A percentile compares a stretch with the other conserved stretches of the same genome.
Evolutionary conservation across 2,329 filamentous ascomycete genomes (phyloP).

Genomic region (Coniochaeta pulveracea): DNA sequence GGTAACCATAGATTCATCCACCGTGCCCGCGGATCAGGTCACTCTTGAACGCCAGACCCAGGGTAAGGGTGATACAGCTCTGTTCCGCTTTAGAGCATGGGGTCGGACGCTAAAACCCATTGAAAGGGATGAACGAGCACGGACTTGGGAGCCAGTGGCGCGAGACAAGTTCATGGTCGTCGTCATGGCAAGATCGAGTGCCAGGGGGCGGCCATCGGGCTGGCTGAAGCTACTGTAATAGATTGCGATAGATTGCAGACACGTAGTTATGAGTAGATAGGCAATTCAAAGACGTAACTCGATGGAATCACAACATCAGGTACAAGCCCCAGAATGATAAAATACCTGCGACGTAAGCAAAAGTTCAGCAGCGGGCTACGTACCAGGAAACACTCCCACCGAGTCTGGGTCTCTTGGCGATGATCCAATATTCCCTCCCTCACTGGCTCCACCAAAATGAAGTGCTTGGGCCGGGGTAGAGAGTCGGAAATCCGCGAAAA

Average conservation of each 20-base stretch:
- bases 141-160: conserved; percentile 8
- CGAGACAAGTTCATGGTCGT: conserved; percentile 11
- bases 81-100: conserved; percentile 5
- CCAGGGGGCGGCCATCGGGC: background rate
- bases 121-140: conserved; percentile 6
- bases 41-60: conserved; percentile 5
- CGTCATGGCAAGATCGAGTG: conserved; percentile 7
- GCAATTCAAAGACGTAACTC: conserved; percentile 1
- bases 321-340: background rate
- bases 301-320: background rate
- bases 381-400: background rate
- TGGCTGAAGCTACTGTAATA: conserved; percentile 1
- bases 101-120: background rate
- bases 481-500: background rate
- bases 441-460: background rate
- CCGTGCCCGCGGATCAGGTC: background rate
- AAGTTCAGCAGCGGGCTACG: background rate
- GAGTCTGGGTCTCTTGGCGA: no score
- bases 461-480: background rate
- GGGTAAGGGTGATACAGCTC: background rate
- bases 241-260: background rate
- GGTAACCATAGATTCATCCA: conserved; percentile 2
- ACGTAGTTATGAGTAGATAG: background rate
- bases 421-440: no score
- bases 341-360: background rate